phyloP scores from a whole-genome alignment of 352 stramenopile species.

The Achlya hypogyna region DNA sequence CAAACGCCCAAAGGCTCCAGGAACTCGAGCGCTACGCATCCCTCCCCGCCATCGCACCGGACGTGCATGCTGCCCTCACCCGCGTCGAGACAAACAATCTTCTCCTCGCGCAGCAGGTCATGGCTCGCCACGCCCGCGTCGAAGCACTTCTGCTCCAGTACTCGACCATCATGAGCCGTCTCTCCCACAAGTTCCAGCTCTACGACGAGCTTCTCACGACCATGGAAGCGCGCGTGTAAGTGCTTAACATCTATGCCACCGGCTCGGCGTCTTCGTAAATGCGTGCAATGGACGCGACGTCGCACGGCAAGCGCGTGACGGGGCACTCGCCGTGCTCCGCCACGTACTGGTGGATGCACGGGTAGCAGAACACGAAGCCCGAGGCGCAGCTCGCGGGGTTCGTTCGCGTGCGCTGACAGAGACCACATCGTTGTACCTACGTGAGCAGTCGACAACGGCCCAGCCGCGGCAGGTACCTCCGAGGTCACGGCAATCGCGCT shows the following conservation, averaged over 20 bases:
- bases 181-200: slow-evolving; percentile 19
- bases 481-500: slow-evolving; percentile 14
- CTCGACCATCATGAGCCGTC: not conserved
- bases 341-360: slow-evolving; percentile 67
- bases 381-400: slow-evolving; percentile 67
- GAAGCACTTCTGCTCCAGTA: slow-evolving; percentile 6
- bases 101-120: not conserved
- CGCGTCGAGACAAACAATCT: slow-evolving; percentile 11
- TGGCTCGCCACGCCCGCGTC: slow-evolving; percentile 3
- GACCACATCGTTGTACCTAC: slow-evolving; percentile 43
- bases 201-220: slow-evolving; percentile 2
- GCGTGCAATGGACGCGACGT: slow-evolving; percentile 49
- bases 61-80: not conserved
- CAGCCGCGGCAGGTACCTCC: slow-evolving; percentile 26
- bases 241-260: not conserved
- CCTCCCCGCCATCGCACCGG: not conserved
- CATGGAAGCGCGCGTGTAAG: not conserved
- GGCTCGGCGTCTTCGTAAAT: slow-evolving; percentile 65
- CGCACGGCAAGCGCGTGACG: slow-evolving; percentile 68
- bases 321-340: slow-evolving; percentile 61
- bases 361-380: slow-evolving; percentile 80
- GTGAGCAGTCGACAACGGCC: slow-evolving; percentile 35
- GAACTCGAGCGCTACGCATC: not conserved
- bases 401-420: slow-evolving; percentile 63
- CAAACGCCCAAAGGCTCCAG: not conserved